Evolutionary conservation across 2,329 filamentous ascomycete genomes (phyloP).

Genomic region (Paradendryphiella salina): DNA sequence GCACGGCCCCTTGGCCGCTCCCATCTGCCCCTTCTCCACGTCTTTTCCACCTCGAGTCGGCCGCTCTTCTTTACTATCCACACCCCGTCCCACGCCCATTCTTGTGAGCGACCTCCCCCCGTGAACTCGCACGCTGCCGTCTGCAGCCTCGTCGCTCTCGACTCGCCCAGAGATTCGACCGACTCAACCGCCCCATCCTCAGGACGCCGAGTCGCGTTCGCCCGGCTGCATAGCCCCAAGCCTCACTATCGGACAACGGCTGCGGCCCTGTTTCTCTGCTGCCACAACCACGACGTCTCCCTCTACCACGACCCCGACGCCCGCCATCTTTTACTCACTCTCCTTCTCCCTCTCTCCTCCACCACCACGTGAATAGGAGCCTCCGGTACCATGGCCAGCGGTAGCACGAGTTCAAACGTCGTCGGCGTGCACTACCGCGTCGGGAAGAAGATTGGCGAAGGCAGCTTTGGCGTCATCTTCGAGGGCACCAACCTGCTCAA

Average conservation of each 20-base stretch:
- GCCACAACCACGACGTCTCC: constrained; percentile 9
- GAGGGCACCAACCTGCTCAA: constrained; percentile 98
- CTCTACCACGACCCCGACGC: constrained; percentile 1
- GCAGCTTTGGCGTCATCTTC: constrained; percentile 97
- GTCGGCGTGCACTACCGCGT: constrained; percentile 98
- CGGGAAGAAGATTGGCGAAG: constrained; percentile 99
- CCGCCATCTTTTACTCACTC: constrained; percentile 12
- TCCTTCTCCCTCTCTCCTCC: constrained; percentile 7
- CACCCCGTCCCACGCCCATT: constrained; percentile 23
- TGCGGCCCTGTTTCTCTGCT: constrained; percentile 26
- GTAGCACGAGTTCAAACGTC: constrained; percentile 91
- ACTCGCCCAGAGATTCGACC: constrained; percentile 4
- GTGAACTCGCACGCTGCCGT: constrained; percentile 24
- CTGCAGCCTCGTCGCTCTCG: constrained; percentile 24
- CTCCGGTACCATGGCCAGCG: constrained; percentile 70
- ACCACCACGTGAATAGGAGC: constrained; percentile 2
- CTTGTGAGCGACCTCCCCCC: constrained; percentile 23
- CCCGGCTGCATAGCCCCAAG: constrained; percentile 19
- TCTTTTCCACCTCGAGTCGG: constrained; percentile 33
- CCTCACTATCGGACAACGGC: constrained; percentile 26
- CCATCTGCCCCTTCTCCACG: constrained; percentile 29
- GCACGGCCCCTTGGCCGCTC: constrained; percentile 19
- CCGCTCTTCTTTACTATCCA: constrained; percentile 27
- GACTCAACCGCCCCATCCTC: constrained; percentile 4
- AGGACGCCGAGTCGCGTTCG: constrained; percentile 19